Percentiles rank a stretch among this genome's conserved stretches.
These are phyloP conservation scores for Fusarium sp. DNA, from an alignment of 2,329 filamentous ascomycete species.

Conservation along the genomic window DNA sequence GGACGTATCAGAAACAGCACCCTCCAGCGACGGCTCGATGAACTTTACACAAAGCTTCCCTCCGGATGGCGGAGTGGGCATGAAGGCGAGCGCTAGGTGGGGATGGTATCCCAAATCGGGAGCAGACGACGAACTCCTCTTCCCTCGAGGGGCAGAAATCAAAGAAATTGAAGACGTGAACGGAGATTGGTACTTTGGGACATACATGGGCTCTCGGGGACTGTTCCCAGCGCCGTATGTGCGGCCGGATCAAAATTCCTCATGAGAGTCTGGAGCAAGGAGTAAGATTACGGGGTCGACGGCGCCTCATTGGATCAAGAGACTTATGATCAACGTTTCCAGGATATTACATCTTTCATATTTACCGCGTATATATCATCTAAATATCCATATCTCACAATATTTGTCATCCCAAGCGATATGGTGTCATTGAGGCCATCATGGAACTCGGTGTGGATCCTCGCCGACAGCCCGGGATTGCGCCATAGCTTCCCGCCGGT, in stretches of 20 bases:
- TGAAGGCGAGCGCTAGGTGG: conserved; percentile 74
- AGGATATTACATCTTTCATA: conserved; percentile 1
- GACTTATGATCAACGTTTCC: neutral
- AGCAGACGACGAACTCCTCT: conserved; percentile 80
- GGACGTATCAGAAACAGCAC: conserved; percentile 60
- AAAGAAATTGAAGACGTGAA: conserved; percentile 88
- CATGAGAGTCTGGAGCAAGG: conserved; percentile 3
- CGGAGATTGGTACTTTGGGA: conserved; percentile 89
- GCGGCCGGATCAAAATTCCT: conserved; percentile 52
- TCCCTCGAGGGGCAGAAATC: conserved; percentile 86
- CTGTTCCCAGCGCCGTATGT: conserved; percentile 87
- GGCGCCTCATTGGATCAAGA: neutral
- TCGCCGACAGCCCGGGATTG: conserved; percentile 42
- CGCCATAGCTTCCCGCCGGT: conserved; percentile 43
- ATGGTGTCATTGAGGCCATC: neutral
- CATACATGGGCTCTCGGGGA: conserved; percentile 82
- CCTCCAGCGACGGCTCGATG: conserved; percentile 43
- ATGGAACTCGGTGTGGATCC: conserved; percentile 41
- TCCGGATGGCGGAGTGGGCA: conserved; percentile 78
- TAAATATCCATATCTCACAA: neutral
- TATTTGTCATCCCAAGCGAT: neutral
- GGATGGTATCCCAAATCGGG: conserved; percentile 77
- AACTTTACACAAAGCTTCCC: conserved; percentile 64
- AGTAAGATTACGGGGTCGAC: neutral
- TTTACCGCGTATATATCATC: neutral